phyloP scores from a whole-genome alignment of 805 yeast genomes.

The Yamadazyma sp. region DNA sequence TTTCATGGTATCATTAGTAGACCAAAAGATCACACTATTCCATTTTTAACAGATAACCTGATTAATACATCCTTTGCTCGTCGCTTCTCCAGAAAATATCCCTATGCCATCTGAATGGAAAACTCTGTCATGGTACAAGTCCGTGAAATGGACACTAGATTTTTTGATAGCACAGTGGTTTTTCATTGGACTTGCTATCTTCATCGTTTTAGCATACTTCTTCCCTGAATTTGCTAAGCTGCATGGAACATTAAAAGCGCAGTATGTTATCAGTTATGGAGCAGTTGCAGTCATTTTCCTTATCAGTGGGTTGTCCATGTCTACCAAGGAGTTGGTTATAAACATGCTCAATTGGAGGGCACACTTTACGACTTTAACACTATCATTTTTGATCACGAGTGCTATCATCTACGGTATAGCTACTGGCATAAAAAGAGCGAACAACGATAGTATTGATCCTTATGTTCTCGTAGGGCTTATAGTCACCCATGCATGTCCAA shows the following conservation, averaged over 20 bases:
- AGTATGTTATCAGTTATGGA: conserved; percentile 78
- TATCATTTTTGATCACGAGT: conserved; percentile 71
- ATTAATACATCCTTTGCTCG: too few relatives aligned
- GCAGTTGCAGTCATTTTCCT: conserved; percentile 86
- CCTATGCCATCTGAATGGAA: background rate
- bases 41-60: too few relatives aligned
- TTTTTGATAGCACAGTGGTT: conserved; percentile 65
- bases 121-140: conserved; percentile 4
- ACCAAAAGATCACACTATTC: too few relatives aligned
- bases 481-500: conserved; percentile 84
- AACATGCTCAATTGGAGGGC: conserved; percentile 81
- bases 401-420: conserved; percentile 73
- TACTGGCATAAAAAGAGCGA: conserved; percentile 59
- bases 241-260: conserved; percentile 72
- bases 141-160: conserved; percentile 18
- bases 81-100: too few relatives aligned
- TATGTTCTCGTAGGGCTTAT: conserved; percentile 83
- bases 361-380: conserved; percentile 64
- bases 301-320: conserved; percentile 78
- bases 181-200: conserved; percentile 65
- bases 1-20: too few relatives aligned
- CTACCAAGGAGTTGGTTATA: conserved; percentile 56
- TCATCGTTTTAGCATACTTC: conserved; percentile 71
- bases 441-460: conserved; percentile 48
- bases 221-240: conserved; percentile 83